These are phyloP conservation scores for Westerdykella aurantiaca DNA, from an alignment of 2,329 filamentous ascomycete genomes.

Conservation along the genomic window DNA sequence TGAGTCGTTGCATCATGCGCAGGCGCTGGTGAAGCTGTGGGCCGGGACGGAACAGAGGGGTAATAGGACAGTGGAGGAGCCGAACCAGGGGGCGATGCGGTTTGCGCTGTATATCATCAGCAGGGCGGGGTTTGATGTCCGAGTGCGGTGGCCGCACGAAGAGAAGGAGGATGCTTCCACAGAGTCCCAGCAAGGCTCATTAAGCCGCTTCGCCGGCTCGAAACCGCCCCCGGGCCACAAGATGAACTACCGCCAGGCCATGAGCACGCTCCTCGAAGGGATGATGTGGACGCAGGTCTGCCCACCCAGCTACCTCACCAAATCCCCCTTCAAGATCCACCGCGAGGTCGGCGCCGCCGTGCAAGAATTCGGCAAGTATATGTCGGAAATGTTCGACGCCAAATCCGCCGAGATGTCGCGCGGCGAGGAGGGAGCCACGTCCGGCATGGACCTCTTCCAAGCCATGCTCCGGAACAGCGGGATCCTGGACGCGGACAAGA, in stretches of 20 bases:
- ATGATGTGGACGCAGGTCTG: constrained; percentile 58
- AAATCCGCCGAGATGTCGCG: constrained; percentile 48
- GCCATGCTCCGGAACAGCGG: constrained; percentile 33
- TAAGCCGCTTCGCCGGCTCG: constrained; percentile 26
- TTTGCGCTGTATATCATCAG: constrained; percentile 56
- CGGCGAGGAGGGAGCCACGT: constrained; percentile 24
- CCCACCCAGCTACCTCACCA: constrained; percentile 53
- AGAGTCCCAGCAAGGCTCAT: constrained; percentile 1
- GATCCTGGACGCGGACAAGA: constrained; percentile 25
- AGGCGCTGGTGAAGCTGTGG: constrained; percentile 30
- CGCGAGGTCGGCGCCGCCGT: constrained; percentile 52
- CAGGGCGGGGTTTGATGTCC: constrained; percentile 64
- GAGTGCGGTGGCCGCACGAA: constrained; percentile 56
- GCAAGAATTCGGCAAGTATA: constrained; percentile 61
- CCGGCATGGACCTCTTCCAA: constrained; percentile 53
- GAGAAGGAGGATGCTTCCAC: constrained; percentile 34
- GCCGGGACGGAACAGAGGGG: constrained; percentile 18
- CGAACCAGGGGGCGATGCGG: constrained; percentile 61
- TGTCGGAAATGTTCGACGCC: constrained; percentile 61
- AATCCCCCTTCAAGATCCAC: constrained; percentile 42
- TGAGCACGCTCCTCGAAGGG: constrained; percentile 57
- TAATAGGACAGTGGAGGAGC: constrained; percentile 48
- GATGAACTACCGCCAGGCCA: constrained; percentile 60
- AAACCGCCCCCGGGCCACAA: constrained; percentile 35
- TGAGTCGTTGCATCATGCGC: constrained; percentile 58